A percentile compares a stretch with the other conserved stretches of the same genome.
phyloP scores from a whole-genome alignment of 345 rosid genomes.

The Pistacia integerrima region DNA sequence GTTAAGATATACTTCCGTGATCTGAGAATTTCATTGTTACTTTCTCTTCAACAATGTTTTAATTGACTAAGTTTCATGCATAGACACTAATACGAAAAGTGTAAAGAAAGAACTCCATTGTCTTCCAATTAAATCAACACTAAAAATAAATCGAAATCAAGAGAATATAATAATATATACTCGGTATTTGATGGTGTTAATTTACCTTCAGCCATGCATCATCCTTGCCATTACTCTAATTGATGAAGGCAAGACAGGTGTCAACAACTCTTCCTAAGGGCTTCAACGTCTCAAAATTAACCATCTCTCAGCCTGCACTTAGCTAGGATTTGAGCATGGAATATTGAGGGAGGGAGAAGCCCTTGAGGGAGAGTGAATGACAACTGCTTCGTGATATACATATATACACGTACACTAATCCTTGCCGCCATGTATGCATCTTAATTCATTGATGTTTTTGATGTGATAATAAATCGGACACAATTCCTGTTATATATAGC shows the following conservation, averaged over 20 bases:
- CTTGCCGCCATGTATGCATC: neutral
- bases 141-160: too few relatives aligned
- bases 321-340: neutral
- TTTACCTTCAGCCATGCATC: too few relatives aligned
- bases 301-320: neutral
- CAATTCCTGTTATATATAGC: neutral
- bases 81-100: too few relatives aligned
- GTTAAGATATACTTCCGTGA: too few relatives aligned
- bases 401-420: too few relatives aligned
- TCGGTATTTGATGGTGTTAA: too few relatives aligned
- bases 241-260: neutral
- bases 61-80: too few relatives aligned
- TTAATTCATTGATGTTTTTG: neutral
- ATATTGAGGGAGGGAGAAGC: neutral
- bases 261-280: neutral
- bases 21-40: too few relatives aligned
- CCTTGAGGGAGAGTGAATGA: slow-evolving; percentile 14
- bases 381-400: neutral
- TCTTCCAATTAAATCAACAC: too few relatives aligned
- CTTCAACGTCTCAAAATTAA: neutral
- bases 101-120: too few relatives aligned
- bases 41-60: too few relatives aligned
- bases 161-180: too few relatives aligned
- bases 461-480: neutral
- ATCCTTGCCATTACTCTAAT: neutral